Conservation (phyloP, 1,284 basidiomycete species). For the Marasmius sp. region DNA sequence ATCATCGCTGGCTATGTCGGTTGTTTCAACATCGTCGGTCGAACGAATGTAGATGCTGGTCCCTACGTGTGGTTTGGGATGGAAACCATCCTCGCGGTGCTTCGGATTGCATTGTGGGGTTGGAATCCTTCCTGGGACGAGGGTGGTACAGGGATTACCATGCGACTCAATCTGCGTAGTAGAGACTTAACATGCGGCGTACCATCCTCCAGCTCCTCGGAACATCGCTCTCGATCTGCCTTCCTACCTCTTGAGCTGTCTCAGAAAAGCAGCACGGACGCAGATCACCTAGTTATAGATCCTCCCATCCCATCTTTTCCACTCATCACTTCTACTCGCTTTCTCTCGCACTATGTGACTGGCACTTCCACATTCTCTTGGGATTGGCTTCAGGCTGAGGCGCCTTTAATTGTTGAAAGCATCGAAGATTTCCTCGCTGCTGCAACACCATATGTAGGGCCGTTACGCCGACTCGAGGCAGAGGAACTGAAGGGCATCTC, state of each 20-base stretch:
- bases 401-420: not conserved
- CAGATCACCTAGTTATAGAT: too few species aligned
- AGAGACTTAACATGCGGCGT: too few species aligned
- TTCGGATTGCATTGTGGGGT: not conserved
- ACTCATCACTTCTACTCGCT: not conserved
- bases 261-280: too few species aligned
- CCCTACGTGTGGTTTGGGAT: not conserved
- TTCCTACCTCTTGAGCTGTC: not conserved
- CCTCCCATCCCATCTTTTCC: not conserved
- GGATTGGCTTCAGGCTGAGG: not conserved
- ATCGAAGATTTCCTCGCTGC: not conserved
- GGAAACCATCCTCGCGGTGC: not conserved
- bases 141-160: not conserved
- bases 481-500: not conserved
- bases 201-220: not conserved
- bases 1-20: constrained; percentile 4
- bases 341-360: not conserved
- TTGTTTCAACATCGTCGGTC: constrained; percentile 5
- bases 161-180: not conserved
- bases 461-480: not conserved
- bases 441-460: not conserved
- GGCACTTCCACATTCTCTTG: not conserved
- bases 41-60: not conserved
- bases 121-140: not conserved
- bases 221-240: not conserved